These are phyloP conservation scores for Exophiala bonariae DNA, from an alignment of 2,329 filamentous ascomycete genomes.

Conservation along the genomic window DNA sequence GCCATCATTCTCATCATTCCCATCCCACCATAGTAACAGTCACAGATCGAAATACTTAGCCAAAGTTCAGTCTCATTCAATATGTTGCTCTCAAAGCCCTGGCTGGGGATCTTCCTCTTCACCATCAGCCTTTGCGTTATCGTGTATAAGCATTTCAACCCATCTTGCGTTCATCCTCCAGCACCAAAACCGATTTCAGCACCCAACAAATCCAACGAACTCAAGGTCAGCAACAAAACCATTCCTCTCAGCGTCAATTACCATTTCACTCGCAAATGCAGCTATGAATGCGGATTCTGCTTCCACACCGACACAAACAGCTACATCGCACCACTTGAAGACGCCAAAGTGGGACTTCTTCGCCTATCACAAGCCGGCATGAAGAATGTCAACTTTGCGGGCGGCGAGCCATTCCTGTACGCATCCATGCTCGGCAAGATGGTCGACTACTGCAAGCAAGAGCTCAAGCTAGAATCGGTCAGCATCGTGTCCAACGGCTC, in stretches of 20 bases:
- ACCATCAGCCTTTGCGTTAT: no score
- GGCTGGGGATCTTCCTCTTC: no score
- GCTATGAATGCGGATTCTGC: constrained; percentile 55
- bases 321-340: constrained; percentile 40
- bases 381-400: constrained; percentile 58
- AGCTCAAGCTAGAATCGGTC: constrained; percentile 51
- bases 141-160: no score
- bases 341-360: constrained; percentile 47
- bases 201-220: no score
- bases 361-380: constrained; percentile 53
- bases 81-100: no score
- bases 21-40: no score
- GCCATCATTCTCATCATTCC: no score
- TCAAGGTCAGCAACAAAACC: neutral
- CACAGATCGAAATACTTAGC: no score
- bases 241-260: constrained; percentile 49
- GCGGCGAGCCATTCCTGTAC: constrained; percentile 57
- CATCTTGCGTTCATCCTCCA: neutral
- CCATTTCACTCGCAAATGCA: constrained; percentile 49
- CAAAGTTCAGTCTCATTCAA: no score
- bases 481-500: constrained; percentile 58
- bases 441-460: constrained; percentile 49
- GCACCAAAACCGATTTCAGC: neutral
- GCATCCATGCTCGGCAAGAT: constrained; percentile 45
- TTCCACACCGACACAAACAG: constrained; percentile 57